Evolutionary conservation across 2,329 filamentous ascomycete genomes (phyloP).

Genomic region (Emergomyces pasteurianus): DNA sequence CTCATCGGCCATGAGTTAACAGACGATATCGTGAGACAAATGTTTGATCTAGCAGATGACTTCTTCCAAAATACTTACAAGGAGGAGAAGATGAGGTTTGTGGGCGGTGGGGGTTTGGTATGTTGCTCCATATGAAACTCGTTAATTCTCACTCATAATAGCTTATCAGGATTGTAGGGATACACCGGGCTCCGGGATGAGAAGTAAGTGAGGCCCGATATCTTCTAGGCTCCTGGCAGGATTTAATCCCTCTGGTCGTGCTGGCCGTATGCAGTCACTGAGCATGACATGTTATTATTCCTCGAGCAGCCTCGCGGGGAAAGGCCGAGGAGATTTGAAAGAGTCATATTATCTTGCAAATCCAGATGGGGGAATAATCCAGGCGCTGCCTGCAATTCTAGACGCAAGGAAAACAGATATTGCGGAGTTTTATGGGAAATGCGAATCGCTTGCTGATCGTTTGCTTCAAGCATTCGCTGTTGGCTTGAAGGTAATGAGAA

Average conservation of each 20-base stretch:
- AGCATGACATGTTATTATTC: background rate
- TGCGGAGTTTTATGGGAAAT: background rate
- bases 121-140: background rate
- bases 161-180: background rate
- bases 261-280: background rate
- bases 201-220: background rate
- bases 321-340: background rate
- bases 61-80: background rate
- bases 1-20: background rate
- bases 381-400: background rate
- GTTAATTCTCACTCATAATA: background rate
- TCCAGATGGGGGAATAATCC: background rate
- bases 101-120: background rate
- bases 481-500: background rate
- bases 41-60: background rate
- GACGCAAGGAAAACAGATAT: background rate
- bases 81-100: slow-evolving; percentile 1
- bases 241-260: background rate
- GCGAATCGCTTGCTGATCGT: background rate
- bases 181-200: background rate
- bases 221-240: background rate
- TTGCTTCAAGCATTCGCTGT: background rate
- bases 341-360: background rate
- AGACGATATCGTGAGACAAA: background rate
- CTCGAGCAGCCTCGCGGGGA: background rate